Evolutionary conservation across 768 basidiomycete genomes (phyloP).

Genomic region (Tremella fuciformis): DNA sequence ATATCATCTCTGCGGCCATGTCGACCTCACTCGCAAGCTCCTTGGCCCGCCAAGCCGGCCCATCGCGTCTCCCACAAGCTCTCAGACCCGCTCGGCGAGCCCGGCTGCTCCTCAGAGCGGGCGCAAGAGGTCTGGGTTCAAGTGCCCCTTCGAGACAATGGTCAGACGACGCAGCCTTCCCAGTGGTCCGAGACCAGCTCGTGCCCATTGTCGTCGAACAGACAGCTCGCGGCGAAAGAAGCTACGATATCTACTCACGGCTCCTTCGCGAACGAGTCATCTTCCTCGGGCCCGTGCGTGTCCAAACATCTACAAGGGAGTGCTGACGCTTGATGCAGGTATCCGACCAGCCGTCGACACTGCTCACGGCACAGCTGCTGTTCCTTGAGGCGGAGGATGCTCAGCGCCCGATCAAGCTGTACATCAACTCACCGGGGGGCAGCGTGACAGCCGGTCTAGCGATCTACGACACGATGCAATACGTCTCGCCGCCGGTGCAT

Average conservation of each 20-base stretch:
- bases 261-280: conserved; percentile 89
- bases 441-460: conserved; percentile 93
- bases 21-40: no score
- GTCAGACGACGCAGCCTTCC: neutral
- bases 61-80: no score
- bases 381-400: conserved; percentile 96
- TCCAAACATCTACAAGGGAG: neutral
- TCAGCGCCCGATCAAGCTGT: conserved; percentile 88
- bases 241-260: conserved; percentile 92
- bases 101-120: no score
- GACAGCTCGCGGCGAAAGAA: conserved; percentile 56
- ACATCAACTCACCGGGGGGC: conserved; percentile 96
- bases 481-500: conserved; percentile 90
- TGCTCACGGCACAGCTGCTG: conserved; percentile 85
- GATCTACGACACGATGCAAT: conserved; percentile 96
- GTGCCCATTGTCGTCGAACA: conserved; percentile 93
- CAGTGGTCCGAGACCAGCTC: conserved; percentile 51
- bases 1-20: no score
- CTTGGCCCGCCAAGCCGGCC: no score
- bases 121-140: no score
- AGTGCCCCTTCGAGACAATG: no score
- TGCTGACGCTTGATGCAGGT: conserved; percentile 59
- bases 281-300: conserved; percentile 84
- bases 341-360: conserved; percentile 79
- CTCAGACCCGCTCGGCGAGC: no score